phyloP scores from a whole-genome alignment of 1,139 yeast species.

The Taiozyma sp. region DNA sequence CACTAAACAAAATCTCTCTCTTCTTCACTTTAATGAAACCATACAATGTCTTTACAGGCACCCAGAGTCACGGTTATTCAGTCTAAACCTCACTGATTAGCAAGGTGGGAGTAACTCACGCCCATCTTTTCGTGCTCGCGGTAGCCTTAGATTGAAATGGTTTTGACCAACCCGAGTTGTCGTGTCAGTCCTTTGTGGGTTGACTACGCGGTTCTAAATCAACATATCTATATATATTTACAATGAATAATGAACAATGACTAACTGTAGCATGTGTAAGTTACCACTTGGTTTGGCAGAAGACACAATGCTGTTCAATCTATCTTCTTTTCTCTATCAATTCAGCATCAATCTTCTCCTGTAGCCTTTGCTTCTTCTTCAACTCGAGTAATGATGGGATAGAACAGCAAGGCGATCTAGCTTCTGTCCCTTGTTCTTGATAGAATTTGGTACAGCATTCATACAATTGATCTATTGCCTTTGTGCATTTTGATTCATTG shows the following conservation, averaged over 20 bases:
- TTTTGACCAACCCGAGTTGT: constrained; percentile 56
- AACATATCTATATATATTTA: constrained; percentile 33
- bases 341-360: constrained; percentile 50
- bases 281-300: too few relatives aligned
- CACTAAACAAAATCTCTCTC: constrained; percentile 7
- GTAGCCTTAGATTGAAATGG: constrained; percentile 65
- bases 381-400: constrained; percentile 47
- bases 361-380: constrained; percentile 52
- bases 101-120: constrained; percentile 27
- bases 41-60: constrained; percentile 83
- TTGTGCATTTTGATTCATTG: constrained; percentile 60
- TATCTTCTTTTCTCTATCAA: constrained; percentile 24
- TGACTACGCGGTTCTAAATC: constrained; percentile 73
- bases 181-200: constrained; percentile 45
- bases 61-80: constrained; percentile 82
- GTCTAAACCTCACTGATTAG: constrained; percentile 27
- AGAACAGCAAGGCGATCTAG: constrained; percentile 67
- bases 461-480: constrained; percentile 53
- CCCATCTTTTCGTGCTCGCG: constrained; percentile 78
- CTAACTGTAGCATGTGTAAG: not conserved
- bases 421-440: constrained; percentile 44
- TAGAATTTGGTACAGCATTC: constrained; percentile 58
- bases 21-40: constrained; percentile 25
- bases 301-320: too few relatives aligned
- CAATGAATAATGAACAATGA: not conserved